These are phyloP conservation scores for Naegleria fowleri DNA, from an alignment of 208 protist genomes.

Conservation along the genomic window DNA sequence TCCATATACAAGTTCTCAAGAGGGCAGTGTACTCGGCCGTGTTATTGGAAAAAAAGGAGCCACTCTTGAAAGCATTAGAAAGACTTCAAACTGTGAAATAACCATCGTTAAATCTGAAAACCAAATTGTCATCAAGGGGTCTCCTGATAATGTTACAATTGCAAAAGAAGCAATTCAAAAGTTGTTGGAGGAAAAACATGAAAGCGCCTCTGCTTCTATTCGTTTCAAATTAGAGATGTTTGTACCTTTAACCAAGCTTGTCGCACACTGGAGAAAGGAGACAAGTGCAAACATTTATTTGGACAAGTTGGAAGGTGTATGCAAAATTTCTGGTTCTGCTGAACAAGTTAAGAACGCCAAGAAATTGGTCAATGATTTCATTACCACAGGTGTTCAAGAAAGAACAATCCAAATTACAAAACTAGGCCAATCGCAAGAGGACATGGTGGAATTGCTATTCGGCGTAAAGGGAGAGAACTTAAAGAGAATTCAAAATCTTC, in stretches of 20 bases:
- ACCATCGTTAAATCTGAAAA: background rate
- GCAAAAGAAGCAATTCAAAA: background rate
- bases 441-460: background rate
- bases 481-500: background rate
- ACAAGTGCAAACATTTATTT: background rate
- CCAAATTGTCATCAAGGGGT: background rate
- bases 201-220: background rate
- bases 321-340: background rate
- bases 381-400: background rate
- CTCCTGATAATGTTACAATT: background rate
- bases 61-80: background rate
- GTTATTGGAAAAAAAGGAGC: background rate
- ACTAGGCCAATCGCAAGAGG: background rate
- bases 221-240: background rate
- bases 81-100: background rate
- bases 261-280: background rate
- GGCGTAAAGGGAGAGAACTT: background rate
- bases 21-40: background rate
- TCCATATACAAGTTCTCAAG: background rate
- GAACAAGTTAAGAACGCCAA: background rate
- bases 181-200: background rate
- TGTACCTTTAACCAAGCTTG: background rate
- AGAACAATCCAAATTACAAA: background rate
- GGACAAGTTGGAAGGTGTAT: background rate
- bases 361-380: background rate